Evolutionary conservation across 768 basidiomycete genomes (phyloP).

Genomic region (Trametes cingulata): DNA sequence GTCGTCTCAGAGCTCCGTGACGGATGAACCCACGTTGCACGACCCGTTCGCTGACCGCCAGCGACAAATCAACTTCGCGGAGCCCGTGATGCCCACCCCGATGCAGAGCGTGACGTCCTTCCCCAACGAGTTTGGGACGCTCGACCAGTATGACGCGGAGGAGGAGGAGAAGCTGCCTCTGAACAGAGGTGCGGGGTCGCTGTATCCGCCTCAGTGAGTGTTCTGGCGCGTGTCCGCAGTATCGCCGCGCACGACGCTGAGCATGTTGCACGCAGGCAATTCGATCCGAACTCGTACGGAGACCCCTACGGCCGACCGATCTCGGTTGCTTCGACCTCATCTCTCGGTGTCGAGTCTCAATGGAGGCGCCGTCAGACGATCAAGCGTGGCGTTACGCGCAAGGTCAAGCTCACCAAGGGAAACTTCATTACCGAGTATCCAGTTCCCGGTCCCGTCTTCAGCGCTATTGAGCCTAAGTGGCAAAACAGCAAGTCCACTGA

Average conservation of each 20-base stretch:
- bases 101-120: slow-evolving; percentile 62
- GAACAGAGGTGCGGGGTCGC: slow-evolving; percentile 55
- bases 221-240: slow-evolving; percentile 3
- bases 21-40: slow-evolving; percentile 38
- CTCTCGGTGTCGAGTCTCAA: slow-evolving; percentile 38
- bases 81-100: slow-evolving; percentile 50
- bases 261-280: slow-evolving; percentile 22
- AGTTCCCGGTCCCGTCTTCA: slow-evolving; percentile 81
- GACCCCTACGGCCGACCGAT: slow-evolving; percentile 64
- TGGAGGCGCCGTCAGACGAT: slow-evolving; percentile 84
- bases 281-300: slow-evolving; percentile 63
- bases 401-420: slow-evolving; percentile 90
- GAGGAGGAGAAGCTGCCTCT: slow-evolving; percentile 80
- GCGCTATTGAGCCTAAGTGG: slow-evolving; percentile 82
- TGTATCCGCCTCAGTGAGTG: slow-evolving; percentile 75
- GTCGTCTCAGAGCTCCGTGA: slow-evolving; percentile 40
- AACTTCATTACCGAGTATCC: slow-evolving; percentile 91
- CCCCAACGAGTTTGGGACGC: slow-evolving; percentile 47
- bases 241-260: background rate
- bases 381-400: slow-evolving; percentile 91
- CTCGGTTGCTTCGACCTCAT: slow-evolving; percentile 38
- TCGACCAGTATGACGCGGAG: slow-evolving; percentile 57
- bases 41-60: slow-evolving; percentile 77
- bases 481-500: slow-evolving; percentile 74
- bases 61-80: slow-evolving; percentile 60